Evolutionary conservation across 306 rosid genomes (phyloP), one percentile per base, ranked within the genome.

Genomic region (Cicer chorassanicum): DNA sequence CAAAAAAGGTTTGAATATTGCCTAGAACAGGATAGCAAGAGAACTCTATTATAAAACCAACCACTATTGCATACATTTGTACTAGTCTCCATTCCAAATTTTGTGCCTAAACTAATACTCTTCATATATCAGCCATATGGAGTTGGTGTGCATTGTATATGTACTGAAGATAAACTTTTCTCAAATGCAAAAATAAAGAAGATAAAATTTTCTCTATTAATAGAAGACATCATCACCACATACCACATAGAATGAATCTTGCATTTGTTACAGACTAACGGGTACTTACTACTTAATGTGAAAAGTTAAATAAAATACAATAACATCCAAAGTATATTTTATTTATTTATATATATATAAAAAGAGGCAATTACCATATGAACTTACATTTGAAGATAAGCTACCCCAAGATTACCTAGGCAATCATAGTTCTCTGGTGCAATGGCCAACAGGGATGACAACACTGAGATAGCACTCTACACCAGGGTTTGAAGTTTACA

Each of bases 361-460:
- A 24, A 41, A 29, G 13, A 70, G 75, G 42, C 2, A 16, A 73
- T 55, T 65, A 9, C 72, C 44, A 63, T 45, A 41, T 45, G 36
- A 51, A 72, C 81, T 80, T 72, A 94, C 98, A 86, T 88, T 83
- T 85, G 95, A 80, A 94, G 95, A 80, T 90, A 87, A 82, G 97
- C 97, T 80, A 87, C 90, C 80, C 98, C 98, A 60, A 94, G 97
- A 82, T 91, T 91, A 81, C 87, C 95, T 45, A 94, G 89, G 86
- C 97, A 91, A 80, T 94, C 98, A 80, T 82, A 87, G 84, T 90
- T 88, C 82, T 89, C 91, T 38, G 90, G 89, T 48, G 87, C 79
- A 78, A 87, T 73, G 64, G 84, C 88, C 89, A 94, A 82, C 92
- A 94, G 74, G 48, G 90, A 86, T 45, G 96, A 91, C 80, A 94